A percentile compares a stretch with the other conserved stretches of the same genome.
phyloP scores from a whole-genome alignment of 306 rosid genomes.

The Rubus idaeus region DNA sequence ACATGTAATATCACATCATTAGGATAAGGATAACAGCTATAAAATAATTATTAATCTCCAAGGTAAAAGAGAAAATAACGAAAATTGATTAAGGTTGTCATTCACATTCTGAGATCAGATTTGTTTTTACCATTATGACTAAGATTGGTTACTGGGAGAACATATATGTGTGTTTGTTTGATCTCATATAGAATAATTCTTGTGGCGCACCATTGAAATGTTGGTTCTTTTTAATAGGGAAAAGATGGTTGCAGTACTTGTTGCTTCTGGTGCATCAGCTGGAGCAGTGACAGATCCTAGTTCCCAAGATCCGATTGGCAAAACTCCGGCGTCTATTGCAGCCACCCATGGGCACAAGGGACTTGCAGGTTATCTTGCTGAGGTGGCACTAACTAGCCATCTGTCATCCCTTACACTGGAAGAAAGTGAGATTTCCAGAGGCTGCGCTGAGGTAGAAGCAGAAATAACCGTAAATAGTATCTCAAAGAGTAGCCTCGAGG shows the following conservation, averaged over 20 bases:
- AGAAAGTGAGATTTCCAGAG: slow-evolving; percentile 61
- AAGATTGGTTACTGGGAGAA: neutral
- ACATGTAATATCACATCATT: neutral
- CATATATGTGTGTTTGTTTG: neutral
- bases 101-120: neutral
- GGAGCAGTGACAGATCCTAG: slow-evolving; percentile 96
- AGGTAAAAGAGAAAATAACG: neutral
- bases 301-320: slow-evolving; percentile 66
- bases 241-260: slow-evolving; percentile 80
- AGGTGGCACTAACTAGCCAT: slow-evolving; percentile 77
- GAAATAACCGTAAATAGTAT: slow-evolving; percentile 55
- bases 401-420: slow-evolving; percentile 80
- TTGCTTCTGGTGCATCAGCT: slow-evolving; percentile 91
- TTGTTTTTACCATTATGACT: neutral
- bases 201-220: neutral
- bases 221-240: slow-evolving; percentile 54
- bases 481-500: slow-evolving; percentile 46
- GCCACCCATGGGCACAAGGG: slow-evolving; percentile 73
- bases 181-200: neutral
- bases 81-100: neutral
- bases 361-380: slow-evolving; percentile 96
- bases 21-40: neutral
- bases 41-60: neutral
- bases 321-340: slow-evolving; percentile 86
- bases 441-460: slow-evolving; percentile 69